These are phyloP conservation scores for Arbutus unedo DNA, from an alignment of 148 eudicot genomes.

Conservation along the genomic window DNA sequence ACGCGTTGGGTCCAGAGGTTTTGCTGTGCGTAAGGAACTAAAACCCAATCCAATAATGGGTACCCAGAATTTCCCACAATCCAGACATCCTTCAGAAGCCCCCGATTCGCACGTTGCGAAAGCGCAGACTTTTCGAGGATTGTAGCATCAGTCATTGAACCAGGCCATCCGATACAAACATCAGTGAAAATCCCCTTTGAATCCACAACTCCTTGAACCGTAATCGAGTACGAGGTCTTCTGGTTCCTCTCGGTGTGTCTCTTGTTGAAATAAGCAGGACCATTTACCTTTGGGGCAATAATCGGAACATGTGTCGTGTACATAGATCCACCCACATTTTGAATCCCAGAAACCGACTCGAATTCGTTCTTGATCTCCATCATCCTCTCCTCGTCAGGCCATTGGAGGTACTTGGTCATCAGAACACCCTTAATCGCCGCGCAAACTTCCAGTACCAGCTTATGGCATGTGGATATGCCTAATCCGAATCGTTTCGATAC, in stretches of 20 bases:
- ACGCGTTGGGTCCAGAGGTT: conserved; percentile 70
- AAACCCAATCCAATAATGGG: conserved; percentile 62
- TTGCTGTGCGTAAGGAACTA: conserved; percentile 60
- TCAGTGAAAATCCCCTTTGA: conserved; percentile 54
- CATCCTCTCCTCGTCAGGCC: conserved; percentile 55
- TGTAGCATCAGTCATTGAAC: conserved; percentile 63
- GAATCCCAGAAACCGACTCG: conserved; percentile 48
- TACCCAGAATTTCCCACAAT: conserved; percentile 47
- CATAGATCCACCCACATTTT: conserved; percentile 58
- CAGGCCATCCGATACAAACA: conserved; percentile 76
- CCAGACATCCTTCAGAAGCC: conserved; percentile 38
- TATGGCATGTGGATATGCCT: conserved; percentile 81
- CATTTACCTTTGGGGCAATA: conserved; percentile 61
- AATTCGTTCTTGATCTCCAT: conserved; percentile 29
- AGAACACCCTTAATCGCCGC: conserved; percentile 46
- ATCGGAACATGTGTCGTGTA: conserved; percentile 80
- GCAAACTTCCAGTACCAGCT: conserved; percentile 66
- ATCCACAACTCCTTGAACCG: conserved; percentile 73
- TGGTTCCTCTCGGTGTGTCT: conserved; percentile 76
- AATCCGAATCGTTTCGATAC: conserved; percentile 69
- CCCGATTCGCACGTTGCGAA: conserved; percentile 40
- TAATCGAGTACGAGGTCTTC: conserved; percentile 61
- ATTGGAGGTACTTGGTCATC: conserved; percentile 54
- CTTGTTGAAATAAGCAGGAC: conserved; percentile 59
- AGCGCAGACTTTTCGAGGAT: conserved; percentile 57